Evolutionary conservation across 768 basidiomycete species (phyloP).

Genomic region (Termitomyces bulborhizus): DNA sequence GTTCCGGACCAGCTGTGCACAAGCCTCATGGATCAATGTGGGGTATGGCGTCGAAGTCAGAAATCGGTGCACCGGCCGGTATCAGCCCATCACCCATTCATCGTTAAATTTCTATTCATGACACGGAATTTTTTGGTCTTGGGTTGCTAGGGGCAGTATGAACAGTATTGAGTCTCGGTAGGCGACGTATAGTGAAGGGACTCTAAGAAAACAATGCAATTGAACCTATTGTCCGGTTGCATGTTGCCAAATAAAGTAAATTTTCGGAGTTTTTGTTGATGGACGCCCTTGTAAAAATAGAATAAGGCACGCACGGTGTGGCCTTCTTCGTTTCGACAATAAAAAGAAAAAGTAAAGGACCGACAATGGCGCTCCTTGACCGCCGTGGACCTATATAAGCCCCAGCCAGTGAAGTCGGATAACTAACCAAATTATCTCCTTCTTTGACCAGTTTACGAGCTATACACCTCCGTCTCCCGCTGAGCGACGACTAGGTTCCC

Average conservation of each 20-base stretch:
- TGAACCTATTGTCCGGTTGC: background rate
- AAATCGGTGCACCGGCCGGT: background rate
- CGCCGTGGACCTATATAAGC: background rate
- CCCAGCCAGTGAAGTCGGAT: background rate
- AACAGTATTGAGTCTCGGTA: background rate
- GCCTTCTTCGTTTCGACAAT: background rate
- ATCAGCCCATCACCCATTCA: background rate
- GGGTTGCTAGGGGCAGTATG: background rate
- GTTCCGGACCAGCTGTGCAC: too few species aligned
- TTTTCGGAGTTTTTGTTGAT: background rate
- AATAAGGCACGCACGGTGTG: background rate
- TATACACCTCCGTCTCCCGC: background rate
- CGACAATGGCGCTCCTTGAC: background rate
- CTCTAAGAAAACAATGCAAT: background rate
- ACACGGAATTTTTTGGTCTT: background rate
- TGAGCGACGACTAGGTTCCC: constrained; percentile 1
- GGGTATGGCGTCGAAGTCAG: background rate
- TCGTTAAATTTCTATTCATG: background rate
- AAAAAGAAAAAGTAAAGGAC: background rate
- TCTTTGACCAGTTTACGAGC: background rate
- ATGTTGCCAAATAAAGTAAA: background rate
- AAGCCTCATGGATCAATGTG: constrained; percentile 1
- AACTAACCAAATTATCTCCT: background rate
- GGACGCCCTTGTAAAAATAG: background rate
- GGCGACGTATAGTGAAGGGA: background rate